These are phyloP conservation scores for Pythium guiyangense DNA, from an alignment of 352 stramenopile genomes.

Conservation along the genomic window DNA sequence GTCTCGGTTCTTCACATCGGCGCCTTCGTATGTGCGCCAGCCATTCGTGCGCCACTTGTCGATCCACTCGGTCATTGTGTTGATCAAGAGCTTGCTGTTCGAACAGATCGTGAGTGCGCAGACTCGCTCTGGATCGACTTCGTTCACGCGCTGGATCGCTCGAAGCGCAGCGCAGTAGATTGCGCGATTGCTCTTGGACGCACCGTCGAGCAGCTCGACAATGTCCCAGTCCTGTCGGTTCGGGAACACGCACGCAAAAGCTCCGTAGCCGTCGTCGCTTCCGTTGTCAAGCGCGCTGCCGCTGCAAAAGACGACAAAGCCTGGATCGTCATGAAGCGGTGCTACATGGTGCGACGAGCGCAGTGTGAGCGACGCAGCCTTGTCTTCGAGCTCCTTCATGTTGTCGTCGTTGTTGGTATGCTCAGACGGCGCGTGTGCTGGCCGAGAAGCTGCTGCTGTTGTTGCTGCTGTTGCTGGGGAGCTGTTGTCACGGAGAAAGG, in stretches of 20 bases:
- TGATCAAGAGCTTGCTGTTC: constrained; percentile 75
- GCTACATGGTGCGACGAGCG: background rate
- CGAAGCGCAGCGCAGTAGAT: constrained; percentile 28
- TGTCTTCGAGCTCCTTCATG: background rate
- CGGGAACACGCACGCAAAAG: background rate
- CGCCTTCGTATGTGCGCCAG: constrained; percentile 51
- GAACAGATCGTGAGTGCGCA: constrained; percentile 67
- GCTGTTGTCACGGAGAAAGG: constrained; percentile 28
- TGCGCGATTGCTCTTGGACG: constrained; percentile 26
- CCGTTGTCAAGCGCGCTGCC: background rate
- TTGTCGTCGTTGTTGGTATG: background rate
- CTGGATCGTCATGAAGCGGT: background rate
- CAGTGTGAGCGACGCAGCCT: background rate
- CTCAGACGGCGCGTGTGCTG: too few species aligned
- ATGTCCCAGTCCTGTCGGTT: background rate
- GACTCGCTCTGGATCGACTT: constrained; percentile 28
- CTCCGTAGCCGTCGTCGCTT: too few species aligned
- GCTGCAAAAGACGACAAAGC: background rate
- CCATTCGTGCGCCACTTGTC: constrained; percentile 51
- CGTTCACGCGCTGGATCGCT: constrained; percentile 60
- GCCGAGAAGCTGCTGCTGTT: background rate
- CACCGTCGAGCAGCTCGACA: background rate
- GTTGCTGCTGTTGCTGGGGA: background rate
- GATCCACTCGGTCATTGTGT: constrained; percentile 78
- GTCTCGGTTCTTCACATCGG: constrained; percentile 55